These are phyloP conservation scores for Pythium aphanidermatum DNA, from an alignment of 352 stramenopile genomes.

Conservation along the genomic window DNA sequence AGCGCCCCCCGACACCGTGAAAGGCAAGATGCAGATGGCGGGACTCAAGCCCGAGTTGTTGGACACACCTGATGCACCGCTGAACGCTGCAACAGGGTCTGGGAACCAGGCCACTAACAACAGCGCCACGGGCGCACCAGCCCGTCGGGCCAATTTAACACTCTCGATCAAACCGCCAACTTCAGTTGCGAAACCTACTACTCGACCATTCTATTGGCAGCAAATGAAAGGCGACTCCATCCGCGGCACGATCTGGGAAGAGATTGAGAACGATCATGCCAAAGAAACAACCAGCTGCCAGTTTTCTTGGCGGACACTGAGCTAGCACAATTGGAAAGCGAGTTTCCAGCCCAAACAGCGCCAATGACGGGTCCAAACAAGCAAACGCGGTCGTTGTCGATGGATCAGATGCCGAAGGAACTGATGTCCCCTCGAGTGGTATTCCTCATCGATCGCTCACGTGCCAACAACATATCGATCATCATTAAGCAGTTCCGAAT, in stretches of 20 bases:
- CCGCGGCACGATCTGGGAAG: constrained; percentile 71
- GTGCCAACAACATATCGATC: constrained; percentile 93
- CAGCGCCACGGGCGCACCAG: constrained; percentile 11
- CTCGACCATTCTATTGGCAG: constrained; percentile 72
- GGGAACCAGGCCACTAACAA: constrained; percentile 7
- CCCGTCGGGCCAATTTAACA: constrained; percentile 38
- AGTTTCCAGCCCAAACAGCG: constrained; percentile 61
- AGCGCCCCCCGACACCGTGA: constrained; percentile 46
- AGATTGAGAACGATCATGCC: constrained; percentile 50
- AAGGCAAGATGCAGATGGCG: constrained; percentile 63
- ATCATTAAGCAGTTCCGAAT: constrained; percentile 95
- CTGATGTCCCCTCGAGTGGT: constrained; percentile 51
- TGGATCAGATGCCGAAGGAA: constrained; percentile 29
- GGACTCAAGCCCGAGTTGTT: constrained; percentile 47
- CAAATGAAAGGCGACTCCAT: constrained; percentile 55
- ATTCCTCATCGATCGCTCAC: constrained; percentile 65
- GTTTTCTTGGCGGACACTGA: constrained; percentile 45
- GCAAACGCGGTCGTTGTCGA: constrained; percentile 33
- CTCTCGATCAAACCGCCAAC: constrained; percentile 55
- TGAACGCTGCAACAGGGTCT: constrained; percentile 16
- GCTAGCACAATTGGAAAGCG: constrained; percentile 39
- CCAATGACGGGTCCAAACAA: constrained; percentile 30
- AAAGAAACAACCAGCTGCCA: constrained; percentile 49
- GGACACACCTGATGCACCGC: constrained; percentile 47
- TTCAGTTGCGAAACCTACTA: constrained; percentile 38